A percentile compares a stretch with the other conserved stretches of the same genome.
Evolutionary conservation across 352 stramenopile genomes (phyloP).

Genomic region (Globisporangium yorkense): DNA sequence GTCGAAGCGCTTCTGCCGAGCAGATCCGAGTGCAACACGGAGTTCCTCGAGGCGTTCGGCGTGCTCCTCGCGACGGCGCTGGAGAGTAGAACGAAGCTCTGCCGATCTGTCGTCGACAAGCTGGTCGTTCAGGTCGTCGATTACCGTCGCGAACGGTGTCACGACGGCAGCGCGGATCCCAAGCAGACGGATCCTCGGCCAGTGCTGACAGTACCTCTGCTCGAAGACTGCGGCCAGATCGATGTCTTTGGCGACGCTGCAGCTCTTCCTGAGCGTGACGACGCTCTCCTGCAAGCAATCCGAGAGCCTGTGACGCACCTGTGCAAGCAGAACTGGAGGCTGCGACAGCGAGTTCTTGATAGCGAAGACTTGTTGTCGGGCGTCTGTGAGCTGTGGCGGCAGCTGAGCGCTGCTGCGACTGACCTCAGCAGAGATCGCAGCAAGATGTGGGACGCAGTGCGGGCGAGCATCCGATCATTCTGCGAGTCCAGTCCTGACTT

Average conservation of each 20-base stretch:
- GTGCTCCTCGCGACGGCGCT: conserved; percentile 13
- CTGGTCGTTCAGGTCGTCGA: conserved; percentile 10
- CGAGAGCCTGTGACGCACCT: conserved; percentile 6
- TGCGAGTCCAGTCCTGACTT: too few species aligned
- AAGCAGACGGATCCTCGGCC: not conserved
- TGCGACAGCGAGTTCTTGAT: not conserved
- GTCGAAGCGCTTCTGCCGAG: conserved; percentile 13
- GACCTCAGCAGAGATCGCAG: not conserved
- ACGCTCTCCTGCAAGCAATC: conserved; percentile 11
- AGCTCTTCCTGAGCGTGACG: conserved; percentile 10
- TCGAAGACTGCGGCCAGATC: conserved; percentile 6
- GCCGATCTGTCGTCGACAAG: conserved; percentile 8
- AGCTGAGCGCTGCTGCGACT: not conserved
- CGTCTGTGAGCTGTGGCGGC: not conserved
- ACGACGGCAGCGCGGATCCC: not conserved
- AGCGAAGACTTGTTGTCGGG: not conserved
- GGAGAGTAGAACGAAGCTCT: conserved; percentile 10
- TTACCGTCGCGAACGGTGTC: not conserved
- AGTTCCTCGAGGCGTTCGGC: conserved; percentile 19
- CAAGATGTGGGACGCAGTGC: conserved; percentile 2
- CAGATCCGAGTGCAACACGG: not conserved
- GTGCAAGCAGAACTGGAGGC: conserved; percentile 1
- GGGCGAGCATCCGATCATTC: not conserved
- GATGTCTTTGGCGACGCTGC: conserved; percentile 9
- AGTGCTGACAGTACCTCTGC: conserved; percentile 7